Base-by-base conservation (phyloP, 805 yeast genomes). In the Dipodascus geniculatus region DNA sequence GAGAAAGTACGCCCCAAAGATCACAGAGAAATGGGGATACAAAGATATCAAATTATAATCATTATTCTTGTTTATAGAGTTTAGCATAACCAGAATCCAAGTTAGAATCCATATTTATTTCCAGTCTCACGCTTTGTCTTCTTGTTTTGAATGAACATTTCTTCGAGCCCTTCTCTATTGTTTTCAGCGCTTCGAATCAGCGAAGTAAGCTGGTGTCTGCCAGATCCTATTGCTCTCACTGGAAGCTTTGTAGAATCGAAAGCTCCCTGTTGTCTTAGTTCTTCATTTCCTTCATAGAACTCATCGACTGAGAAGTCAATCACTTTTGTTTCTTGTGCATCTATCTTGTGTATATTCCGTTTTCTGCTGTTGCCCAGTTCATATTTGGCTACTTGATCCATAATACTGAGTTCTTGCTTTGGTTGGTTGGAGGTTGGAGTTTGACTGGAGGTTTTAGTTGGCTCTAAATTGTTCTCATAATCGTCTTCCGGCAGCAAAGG, bases 21-120 rank as follows among this genome's bases (percentile, higher is more conserved):
- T 85, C 57, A 85, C 95, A 28, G 96, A 91, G 68, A 91, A 90
- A 71, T 88, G 95, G 95, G 78, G 90, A 33, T 87, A 85, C 71
- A 91, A 91, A 72, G 95, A 91, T 70, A 87, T 86, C 54, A 62
- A 62, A 55, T 47, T 38, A 16, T 38, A 38, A 17, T n/a, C 20
- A 17, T 38, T 6, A n/a, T 38, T 38, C 14, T 38, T 38, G 44
- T 38, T 38, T 38, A 38, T 38, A 6, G 44, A 6, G n/a, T n/a
- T n/a, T n/a, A n/a, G n/a, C n/a, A n/a, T n/a, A n/a, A n/a, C 4
- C 4, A 38, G 44, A n/a, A n/a, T n/a, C 14, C 14, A 6, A 9
- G 19, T n/a, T 51, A 63, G 54, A 66, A 67, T 11, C 68, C 70
- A 55, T 66, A 65, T 50, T 62, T 61, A 14, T 60, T 55, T 2